Evolutionary conservation across 106 monocot genomes (phyloP).

Genomic region (Narthecium ossifragum): DNA sequence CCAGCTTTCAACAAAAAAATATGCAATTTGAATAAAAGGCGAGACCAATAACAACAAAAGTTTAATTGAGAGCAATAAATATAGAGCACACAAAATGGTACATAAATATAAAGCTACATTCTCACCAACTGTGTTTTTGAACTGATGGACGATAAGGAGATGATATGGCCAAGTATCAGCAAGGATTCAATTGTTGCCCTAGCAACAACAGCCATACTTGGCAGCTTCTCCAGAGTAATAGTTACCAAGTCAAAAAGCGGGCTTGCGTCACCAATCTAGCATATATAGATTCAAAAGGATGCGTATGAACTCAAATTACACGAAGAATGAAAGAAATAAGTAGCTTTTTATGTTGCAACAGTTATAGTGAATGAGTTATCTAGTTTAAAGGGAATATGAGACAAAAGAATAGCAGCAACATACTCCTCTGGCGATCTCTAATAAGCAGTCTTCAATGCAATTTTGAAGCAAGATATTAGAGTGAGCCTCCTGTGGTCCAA

Average conservation of each 20-base stretch:
- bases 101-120: too few species aligned
- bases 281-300: conserved; percentile 5
- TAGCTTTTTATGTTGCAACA: not conserved
- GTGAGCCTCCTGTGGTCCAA: conserved; percentile 42
- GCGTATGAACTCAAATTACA: not conserved
- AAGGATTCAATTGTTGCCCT: conserved; percentile 73
- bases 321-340: not conserved
- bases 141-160: conserved; percentile 76
- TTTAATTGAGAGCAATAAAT: conserved; percentile 65
- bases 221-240: conserved; percentile 69
- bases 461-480: conserved; percentile 72
- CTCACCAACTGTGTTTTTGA: conserved; percentile 59
- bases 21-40: not conserved
- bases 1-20: not conserved
- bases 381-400: not conserved
- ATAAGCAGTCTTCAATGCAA: conserved; percentile 79
- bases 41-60: not conserved
- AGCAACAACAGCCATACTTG: conserved; percentile 40
- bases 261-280: conserved; percentile 81
- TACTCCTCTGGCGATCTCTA: conserved; percentile 90
- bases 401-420: not conserved
- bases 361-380: not conserved
- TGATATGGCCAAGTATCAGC: conserved; percentile 78
- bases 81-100: conserved; percentile 68
- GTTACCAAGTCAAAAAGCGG: conserved; percentile 87